A percentile compares a stretch with the other conserved stretches of the same genome.
Evolutionary conservation across 1,284 basidiomycete species (phyloP).

Genomic region (Microbotryum saponariae): DNA sequence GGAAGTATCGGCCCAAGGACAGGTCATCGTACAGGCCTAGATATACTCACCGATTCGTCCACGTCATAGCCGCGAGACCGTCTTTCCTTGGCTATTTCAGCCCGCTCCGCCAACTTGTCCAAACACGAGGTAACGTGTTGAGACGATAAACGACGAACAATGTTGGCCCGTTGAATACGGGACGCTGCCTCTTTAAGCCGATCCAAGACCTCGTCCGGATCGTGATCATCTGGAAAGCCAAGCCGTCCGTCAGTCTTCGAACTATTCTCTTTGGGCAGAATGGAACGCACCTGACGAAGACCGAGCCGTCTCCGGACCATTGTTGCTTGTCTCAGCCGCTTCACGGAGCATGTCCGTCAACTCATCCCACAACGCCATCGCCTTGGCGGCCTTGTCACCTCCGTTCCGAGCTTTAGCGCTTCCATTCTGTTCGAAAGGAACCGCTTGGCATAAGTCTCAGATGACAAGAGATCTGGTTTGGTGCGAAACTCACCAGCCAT

Average conservation of each 20-base stretch:
- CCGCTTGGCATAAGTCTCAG: slow-evolving; percentile 29
- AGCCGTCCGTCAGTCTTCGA: neutral
- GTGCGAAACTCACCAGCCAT: slow-evolving; percentile 57
- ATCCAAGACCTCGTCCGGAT: slow-evolving; percentile 59
- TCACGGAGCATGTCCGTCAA: slow-evolving; percentile 29
- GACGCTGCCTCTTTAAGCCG: slow-evolving; percentile 50
- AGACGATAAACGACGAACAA: slow-evolving; percentile 16
- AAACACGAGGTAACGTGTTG: slow-evolving; percentile 6
- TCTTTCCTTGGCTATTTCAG: slow-evolving; percentile 50
- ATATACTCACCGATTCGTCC: slow-evolving; percentile 53
- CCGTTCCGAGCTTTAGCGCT: slow-evolving; percentile 14
- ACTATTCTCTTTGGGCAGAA: neutral
- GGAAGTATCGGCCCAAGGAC: slow-evolving; percentile 12
- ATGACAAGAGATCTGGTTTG: slow-evolving; percentile 40
- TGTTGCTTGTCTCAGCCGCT: slow-evolving; percentile 1
- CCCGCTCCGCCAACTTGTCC: slow-evolving; percentile 44
- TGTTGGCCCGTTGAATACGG: slow-evolving; percentile 15
- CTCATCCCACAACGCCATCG: slow-evolving; percentile 12
- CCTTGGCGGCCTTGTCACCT: slow-evolving; percentile 23
- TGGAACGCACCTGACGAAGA: neutral
- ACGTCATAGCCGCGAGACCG: slow-evolving; percentile 43
- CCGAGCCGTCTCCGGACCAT: neutral
- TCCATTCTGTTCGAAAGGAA: slow-evolving; percentile 9
- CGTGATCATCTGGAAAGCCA: slow-evolving; percentile 45
- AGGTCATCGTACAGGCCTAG: slow-evolving; percentile 48